Evolutionary conservation across 73 alveolate genomes (phyloP), one percentile per base, ranked within the genome.

Genomic region (Tetrahymena elliotti): DNA sequence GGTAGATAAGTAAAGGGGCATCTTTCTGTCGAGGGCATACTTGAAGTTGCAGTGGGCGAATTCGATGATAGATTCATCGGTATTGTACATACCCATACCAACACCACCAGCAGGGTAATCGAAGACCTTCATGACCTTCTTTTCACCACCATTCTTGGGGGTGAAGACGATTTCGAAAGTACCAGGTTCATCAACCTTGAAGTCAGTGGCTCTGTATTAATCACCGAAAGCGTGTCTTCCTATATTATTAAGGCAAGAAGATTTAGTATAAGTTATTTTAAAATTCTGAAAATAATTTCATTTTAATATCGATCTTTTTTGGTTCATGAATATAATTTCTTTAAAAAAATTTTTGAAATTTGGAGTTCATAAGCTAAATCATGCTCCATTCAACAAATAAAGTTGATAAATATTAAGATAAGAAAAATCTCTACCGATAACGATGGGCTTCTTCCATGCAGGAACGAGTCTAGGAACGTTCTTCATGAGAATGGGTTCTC

Each of bases 391-490:
- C 13, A 47, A 47, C 82, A 3, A 47, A 18, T 47, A 5, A 5
- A 47, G 13, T 47, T 47, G 20, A 47, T 47, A 47, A 18, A 12
- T 47, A 0, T 18, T 4, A 47, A 68, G n/a, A 18, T 0, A n/a
- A 11, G 22, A 22, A 22, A 27, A 68, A 27, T 27, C 10, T 68
- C 6, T 68, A 47, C 98, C 99, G 41, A 98, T 97, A 31, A 98
- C 94, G 83, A 98, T 97, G 68, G 99, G 99, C 97, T 97, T 97
- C 39, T 92, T 96, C 98, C 99, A 98, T 31, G 98, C 97, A 92
- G 98, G 98, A 18, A 98, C 98, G n/a, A 97, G 97, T 96, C 98
- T 95, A 37, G 99, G 99, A 84, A 98, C 96, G 95, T 96, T 96
- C 93, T 96, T 97, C 93, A 96, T 95, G 96, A 97, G 53, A 37